phyloP scores from a whole-genome alignment of 2,329 filamentous ascomycete species.

The Metarhizium sp. region DNA sequence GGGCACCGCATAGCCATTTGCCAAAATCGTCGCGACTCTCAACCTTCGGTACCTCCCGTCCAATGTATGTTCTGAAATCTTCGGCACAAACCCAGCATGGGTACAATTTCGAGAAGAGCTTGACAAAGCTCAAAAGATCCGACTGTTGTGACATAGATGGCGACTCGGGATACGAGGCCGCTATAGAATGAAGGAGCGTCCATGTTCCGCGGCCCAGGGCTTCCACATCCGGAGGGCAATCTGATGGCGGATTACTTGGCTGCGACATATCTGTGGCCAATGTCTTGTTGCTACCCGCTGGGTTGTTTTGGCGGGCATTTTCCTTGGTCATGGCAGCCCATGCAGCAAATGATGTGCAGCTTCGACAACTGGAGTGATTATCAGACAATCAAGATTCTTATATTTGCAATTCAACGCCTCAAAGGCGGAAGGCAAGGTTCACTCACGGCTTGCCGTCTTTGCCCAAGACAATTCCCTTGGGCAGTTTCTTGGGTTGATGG shows the following conservation, averaged over 20 bases:
- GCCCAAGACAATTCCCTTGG: conserved; percentile 65
- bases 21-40: conserved; percentile 62
- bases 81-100: conserved; percentile 94
- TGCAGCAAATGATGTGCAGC: conserved; percentile 21
- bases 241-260: conserved; percentile 34
- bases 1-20: conserved; percentile 73
- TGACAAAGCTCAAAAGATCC: conserved; percentile 70
- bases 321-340: conserved; percentile 19
- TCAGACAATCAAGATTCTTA: not conserved
- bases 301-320: conserved; percentile 12
- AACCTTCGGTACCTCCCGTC: conserved; percentile 54
- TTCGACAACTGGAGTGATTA: conserved; percentile 20
- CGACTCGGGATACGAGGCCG: conserved; percentile 69
- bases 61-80: conserved; percentile 80
- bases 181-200: conserved; percentile 88
- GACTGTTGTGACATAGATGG: conserved; percentile 62
- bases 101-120: conserved; percentile 76
- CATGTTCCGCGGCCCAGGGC: conserved; percentile 78
- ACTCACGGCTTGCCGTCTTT: conserved; percentile 79
- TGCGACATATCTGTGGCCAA: conserved; percentile 20
- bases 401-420: too few species aligned
- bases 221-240: conserved; percentile 90
- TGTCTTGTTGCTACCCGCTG: conserved; percentile 10
- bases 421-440: not conserved
- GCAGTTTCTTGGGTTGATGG: conserved; percentile 42